Conservation (phyloP, 2,329 filamentous ascomycete genomes). For the Aspergillus proliferans region DNA sequence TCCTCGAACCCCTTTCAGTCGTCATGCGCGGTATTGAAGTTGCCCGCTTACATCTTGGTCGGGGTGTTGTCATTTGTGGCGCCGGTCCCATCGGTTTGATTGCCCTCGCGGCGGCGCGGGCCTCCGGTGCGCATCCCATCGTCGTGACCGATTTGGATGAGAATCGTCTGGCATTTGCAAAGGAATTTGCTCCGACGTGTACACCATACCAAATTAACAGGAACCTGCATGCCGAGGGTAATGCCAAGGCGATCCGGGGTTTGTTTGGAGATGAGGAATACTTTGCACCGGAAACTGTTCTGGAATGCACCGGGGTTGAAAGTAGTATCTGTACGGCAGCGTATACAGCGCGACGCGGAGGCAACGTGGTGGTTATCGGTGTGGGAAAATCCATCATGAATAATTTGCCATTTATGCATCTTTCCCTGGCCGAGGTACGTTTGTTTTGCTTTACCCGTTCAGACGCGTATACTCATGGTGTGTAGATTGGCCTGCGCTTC, state of each 20-base stretch:
- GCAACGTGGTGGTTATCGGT: conserved; percentile 58
- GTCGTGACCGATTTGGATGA: conserved; percentile 59
- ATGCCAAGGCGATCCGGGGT: conserved; percentile 48
- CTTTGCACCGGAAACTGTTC: conserved; percentile 51
- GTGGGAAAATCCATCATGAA: conserved; percentile 59
- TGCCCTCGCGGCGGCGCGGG: conserved; percentile 51
- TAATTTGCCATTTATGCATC: conserved; percentile 61
- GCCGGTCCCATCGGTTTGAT: conserved; percentile 60
- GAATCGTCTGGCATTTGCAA: conserved; percentile 52
- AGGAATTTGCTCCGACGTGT: conserved; percentile 50
- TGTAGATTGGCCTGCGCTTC: conserved; percentile 61
- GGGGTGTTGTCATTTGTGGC: conserved; percentile 53
- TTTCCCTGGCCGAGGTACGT: conserved; percentile 51
- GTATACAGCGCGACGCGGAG: conserved; percentile 53
- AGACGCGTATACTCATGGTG: neutral
- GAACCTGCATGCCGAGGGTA: conserved; percentile 42
- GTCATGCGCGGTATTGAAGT: conserved; percentile 55
- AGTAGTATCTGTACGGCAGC: conserved; percentile 56
- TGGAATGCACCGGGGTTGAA: conserved; percentile 63
- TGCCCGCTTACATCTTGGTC: conserved; percentile 50
- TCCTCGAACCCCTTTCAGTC: conserved; percentile 60
- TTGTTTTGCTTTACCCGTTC: neutral
- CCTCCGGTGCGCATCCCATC: conserved; percentile 58
- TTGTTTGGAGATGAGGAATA: conserved; percentile 53
- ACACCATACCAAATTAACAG: conserved; percentile 50